Conservation (phyloP, 805 yeast species). For the Saturnispora quitensis region DNA sequence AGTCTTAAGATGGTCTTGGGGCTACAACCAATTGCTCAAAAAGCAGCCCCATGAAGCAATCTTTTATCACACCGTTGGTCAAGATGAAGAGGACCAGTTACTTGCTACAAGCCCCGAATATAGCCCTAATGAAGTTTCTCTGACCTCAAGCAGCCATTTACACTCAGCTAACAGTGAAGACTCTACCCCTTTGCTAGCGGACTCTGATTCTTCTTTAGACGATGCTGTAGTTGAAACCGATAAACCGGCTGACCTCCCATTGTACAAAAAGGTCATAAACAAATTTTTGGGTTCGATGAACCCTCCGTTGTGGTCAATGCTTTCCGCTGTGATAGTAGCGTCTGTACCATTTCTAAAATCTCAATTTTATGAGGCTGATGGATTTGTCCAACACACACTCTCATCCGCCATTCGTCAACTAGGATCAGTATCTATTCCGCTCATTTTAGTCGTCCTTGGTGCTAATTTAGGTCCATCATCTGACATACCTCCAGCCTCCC, state of each 20-base stretch:
- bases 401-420: constrained; percentile 54
- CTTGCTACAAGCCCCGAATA: not conserved
- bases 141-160: not conserved
- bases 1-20: constrained; percentile 82
- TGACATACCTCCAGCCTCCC: constrained; percentile 59
- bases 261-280: not conserved
- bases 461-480: constrained; percentile 64
- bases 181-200: constrained; percentile 1
- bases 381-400: constrained; percentile 59
- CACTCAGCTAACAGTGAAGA: not conserved
- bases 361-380: constrained; percentile 46
- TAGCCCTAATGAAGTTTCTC: not conserved
- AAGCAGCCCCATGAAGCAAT: constrained; percentile 35
- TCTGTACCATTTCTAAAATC: constrained; percentile 50
- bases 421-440: constrained; percentile 70
- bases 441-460: constrained; percentile 67
- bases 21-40: constrained; percentile 60
- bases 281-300: constrained; percentile 39
- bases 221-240: not conserved
- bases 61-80: constrained; percentile 9
- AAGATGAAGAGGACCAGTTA: constrained; percentile 8
- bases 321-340: constrained; percentile 59
- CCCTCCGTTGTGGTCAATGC: constrained; percentile 79
- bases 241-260: not conserved
- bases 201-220: not conserved